Conservation (phyloP, 495 filamentous ascomycete species). For the Penicillium alfredii region DNA sequence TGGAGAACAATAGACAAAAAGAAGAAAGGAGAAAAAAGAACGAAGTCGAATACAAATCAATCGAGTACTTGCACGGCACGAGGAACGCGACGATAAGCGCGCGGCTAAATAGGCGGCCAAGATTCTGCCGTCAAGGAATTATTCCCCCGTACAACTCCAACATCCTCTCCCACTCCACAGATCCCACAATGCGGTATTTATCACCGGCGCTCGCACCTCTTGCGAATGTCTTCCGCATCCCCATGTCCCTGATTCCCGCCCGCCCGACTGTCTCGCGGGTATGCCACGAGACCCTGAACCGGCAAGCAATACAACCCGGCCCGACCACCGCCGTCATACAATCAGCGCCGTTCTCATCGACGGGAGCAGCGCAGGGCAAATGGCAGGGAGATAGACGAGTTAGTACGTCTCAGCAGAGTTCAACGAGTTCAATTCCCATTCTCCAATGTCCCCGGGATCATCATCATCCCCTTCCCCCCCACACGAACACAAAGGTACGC, state of each 20-base stretch:
- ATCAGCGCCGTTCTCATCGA: constrained; percentile 40
- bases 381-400: constrained; percentile 36
- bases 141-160: constrained; percentile 17
- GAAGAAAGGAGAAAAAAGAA: too few species aligned
- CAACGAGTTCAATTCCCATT: background rate
- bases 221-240: constrained; percentile 41
- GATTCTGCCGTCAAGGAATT: constrained; percentile 30
- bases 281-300: constrained; percentile 24
- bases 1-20: too few species aligned
- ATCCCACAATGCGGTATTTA: constrained; percentile 34
- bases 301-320: constrained; percentile 22
- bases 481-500: constrained; percentile 3
- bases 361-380: constrained; percentile 29
- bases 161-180: constrained; percentile 11
- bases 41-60: too few species aligned
- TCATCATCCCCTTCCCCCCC: background rate
- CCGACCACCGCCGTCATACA: constrained; percentile 27
- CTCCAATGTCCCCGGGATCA: too few species aligned
- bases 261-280: constrained; percentile 26
- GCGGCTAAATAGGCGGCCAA: constrained; percentile 27
- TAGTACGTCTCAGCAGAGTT: constrained; percentile 34
- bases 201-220: constrained; percentile 42
- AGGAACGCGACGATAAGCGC: constrained; percentile 29
- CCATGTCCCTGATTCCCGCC: constrained; percentile 27
- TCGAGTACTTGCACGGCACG: too few species aligned